Evolutionary conservation across 352 stramenopile genomes (phyloP).

Genomic region (Thalassiosira exigua): DNA sequence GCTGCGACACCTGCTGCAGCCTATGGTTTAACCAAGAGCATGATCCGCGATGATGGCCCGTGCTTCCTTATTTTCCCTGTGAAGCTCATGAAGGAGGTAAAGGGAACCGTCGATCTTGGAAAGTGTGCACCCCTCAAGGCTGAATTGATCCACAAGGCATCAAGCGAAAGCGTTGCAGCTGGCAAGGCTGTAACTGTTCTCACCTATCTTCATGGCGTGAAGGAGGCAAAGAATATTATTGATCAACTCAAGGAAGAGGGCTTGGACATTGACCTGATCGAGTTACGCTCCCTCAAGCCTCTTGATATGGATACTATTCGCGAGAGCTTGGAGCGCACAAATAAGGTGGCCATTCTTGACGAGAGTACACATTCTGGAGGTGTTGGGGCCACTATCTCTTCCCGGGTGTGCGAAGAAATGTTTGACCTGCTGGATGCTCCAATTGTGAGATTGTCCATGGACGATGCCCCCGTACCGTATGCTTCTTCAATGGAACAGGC

Average conservation of each 20-base stretch:
- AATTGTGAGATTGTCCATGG: conserved; percentile 89
- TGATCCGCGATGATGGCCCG: conserved; percentile 90
- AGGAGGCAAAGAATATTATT: conserved; percentile 85
- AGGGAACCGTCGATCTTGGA: conserved; percentile 85
- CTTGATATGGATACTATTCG: conserved; percentile 90
- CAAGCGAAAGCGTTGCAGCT: conserved; percentile 67
- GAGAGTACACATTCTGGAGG: conserved; percentile 88
- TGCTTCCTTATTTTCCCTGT: conserved; percentile 90
- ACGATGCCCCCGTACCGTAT: conserved; percentile 90
- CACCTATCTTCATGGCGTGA: conserved; percentile 90
- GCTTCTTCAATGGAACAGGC: conserved; percentile 88
- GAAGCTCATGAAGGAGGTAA: conserved; percentile 92
- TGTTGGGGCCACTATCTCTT: conserved; percentile 88
- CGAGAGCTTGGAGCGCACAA: conserved; percentile 83
- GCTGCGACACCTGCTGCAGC: conserved; percentile 87
- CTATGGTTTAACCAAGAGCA: conserved; percentile 90
- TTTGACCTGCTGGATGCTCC: conserved; percentile 90
- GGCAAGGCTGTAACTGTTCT: conserved; percentile 89
- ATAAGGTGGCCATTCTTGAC: conserved; percentile 89
- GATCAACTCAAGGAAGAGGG: conserved; percentile 84
- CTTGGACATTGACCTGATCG: conserved; percentile 90
- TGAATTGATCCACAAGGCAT: conserved; percentile 86
- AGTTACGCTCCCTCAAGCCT: conserved; percentile 89
- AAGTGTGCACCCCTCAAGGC: conserved; percentile 88
- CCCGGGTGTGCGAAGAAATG: conserved; percentile 87